Evolutionary conservation across 257 asterid species (phyloP), one percentile per base, ranked within the genome.

Genomic region (Rhazya stricta): DNA sequence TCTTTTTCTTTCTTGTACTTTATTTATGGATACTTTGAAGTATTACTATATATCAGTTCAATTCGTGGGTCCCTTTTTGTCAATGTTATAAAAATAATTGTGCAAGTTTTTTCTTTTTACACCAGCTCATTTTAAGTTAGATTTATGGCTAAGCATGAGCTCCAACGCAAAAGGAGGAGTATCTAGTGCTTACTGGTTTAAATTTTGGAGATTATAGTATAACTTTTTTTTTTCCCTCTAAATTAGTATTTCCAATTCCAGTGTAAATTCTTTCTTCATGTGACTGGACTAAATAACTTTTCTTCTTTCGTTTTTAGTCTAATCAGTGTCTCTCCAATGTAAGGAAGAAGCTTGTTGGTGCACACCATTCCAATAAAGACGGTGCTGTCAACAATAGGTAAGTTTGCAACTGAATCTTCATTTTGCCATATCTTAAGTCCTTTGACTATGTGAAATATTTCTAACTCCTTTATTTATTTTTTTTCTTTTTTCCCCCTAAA

Each of bases 311-410:
- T 81, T 88, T 84, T 85, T 81, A 95, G 99, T 95, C 76, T 95
- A 95, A 81, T 92, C 96, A 6, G 96, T 89, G 67, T 91, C 99
- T 76, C 85, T 95, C 37, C 98, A 91, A 95, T 79, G 91, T 89
- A 67, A 97, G 98, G 82, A 95, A 95, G 93, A 95, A 95, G 95
- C 97, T 92, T 76, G 97, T 93, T 78, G 99, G 95, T 73, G 96
- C 97, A 79, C 97, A 91, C 76, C 99, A 95, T 84, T 95, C 89
- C 84, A 95, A 95, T 83, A 95, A 95, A 86, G 99, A 95, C 72
- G 99, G 99, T 80, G 60, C 90, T 72, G 87, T 95, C 75, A 95
- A 91, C 73, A 91, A 79, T 75, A 92, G 82, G 81, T 72, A 62
- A 75, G 81, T 51, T 78, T 69, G 42, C 37, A 23, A 67, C 30